Evolutionary conservation across 441 rosid genomes (phyloP), one percentile per base, ranked within the genome.

Genomic region (Bruguiera hainesii): DNA sequence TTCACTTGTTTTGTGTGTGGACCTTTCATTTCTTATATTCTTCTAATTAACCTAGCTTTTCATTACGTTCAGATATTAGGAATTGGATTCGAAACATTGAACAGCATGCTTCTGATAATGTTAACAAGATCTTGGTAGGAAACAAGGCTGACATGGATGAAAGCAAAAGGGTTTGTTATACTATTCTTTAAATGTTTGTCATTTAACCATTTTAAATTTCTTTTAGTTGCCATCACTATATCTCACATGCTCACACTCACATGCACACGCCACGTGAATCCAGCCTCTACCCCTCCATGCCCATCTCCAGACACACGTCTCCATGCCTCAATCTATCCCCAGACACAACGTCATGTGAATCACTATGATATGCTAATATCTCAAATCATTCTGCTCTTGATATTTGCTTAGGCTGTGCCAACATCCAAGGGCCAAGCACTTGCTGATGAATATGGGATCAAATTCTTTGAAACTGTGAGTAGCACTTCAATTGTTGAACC

Each of bases 141-240:
- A 91, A 91, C 83, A 91, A 91, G 79, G 96, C 97, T 29, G 97
- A 91, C 71, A 91, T 89, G 93, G 97, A 89, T 68, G 97, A 89
- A 75, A 89, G 96, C 87, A 89, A 91, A 87, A 81, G 96, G 87
- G 97, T 87, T 60, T 61, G 76, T 3, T 65, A 6, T 29, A 49
- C 31, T 8, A 4, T 15, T 28, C 50, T 6, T 31, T 25, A 15
- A 6, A 58, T 51, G 57, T 60, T 53, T 49, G 26, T 67, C n/a
- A 35, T 18, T 61, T 30, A 55, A 55, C 46, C 9, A 21, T 18
- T 64, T 33, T n/a, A 31, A 31, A 25, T 33, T 42, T 5, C 53
- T 64, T 7, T 59, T 46, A 15, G 35, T 49, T 67, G 19, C 37
- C n/a, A 11, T 26, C 37, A 8, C 26, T 68, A 2, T 19, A 55